Evolutionary conservation across 2,329 filamentous ascomycete genomes (phyloP), one percentile per base, ranked within the genome.

Genomic region (Furcasterigmium furcatum): DNA sequence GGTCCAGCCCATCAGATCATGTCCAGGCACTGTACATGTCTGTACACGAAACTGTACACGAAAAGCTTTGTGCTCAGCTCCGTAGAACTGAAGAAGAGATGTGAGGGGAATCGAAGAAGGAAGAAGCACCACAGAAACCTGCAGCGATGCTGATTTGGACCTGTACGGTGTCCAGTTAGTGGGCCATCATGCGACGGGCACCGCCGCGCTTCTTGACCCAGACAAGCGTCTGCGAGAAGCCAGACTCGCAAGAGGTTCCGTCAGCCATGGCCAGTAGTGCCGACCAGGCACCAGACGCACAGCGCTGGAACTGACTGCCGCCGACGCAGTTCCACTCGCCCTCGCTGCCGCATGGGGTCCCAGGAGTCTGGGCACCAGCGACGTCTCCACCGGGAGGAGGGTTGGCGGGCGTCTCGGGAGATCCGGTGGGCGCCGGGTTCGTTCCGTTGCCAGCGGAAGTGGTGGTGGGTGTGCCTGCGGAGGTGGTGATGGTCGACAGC

Each of bases 251-350:
- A 22, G 64, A 62, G 13, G 76, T 82, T 30, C 81, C 81, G 2
- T 66, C 52, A 2, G 80, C 73, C 70, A 84, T 71, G 29, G 62
- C 54, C 47, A 76, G 67, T 32, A 68, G 50, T 6, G 54, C 56
- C 16, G 74, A 72, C 81, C 81, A 85, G 44, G 61, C 53, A 6
- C 80, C 80, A 13, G 70, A 75, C n/a, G 78, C 80, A 54, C 81
- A 85, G 46, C 79, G 79, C 64, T 84, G 80, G 70, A 81, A 85
- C 41, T 72, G 67, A 20, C 61, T 64, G 41, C 79, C 79, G 16
- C 64, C 68, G 21, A 81, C 64, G 58, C 82, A 85, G 62, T 79
- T 77, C 77, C 77, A 85, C 14, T 61, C 54, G 18, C 82, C 82
- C 54, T 84, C 79, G 4, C 63, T 47, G 27, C 57, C 62, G 65